Base-by-base conservation (phyloP, 768 basidiomycete species). In the Tephrocybe rancida region DNA sequence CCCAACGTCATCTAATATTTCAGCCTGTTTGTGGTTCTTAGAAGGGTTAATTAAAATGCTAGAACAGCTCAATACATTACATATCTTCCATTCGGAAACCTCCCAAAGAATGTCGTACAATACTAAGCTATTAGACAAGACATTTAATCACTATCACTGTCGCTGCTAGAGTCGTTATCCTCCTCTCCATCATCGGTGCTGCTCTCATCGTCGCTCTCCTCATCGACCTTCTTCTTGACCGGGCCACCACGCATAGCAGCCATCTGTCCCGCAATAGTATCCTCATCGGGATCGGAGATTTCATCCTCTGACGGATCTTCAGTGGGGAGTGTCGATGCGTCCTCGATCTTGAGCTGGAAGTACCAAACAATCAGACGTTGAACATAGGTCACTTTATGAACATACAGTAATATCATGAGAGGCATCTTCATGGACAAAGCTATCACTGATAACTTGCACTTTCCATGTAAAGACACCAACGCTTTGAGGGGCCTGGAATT, bases 271-370 rank as follows among this genome's bases (percentile, higher is more conserved):
- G 95, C 97, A 47, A 98, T 74, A 22, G 89, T 83, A 69, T 98
- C 97, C 70, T 98, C 97, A 26, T 98, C 97, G 0, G 97, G 97
- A 44, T 98, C 97, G 0, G 95, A 97, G 58, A 98, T 99, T 54
- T 97, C 95, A 64, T 98, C 95, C 30, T 96, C 95, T 19, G 73
- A 74, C 25, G 72, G 67, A 35, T 87, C 87, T 5, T 86, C 85
- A 0, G 73, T 73, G 10, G 67, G 74, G 16, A 87, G 72, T 1
- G 75, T 76, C 9, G 86, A 78, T 3, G 82, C 73, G 37, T 92
- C 87, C 48, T 95, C 91, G 29, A 97, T 88, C 66, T 88, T 88
- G 56, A 97, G 84, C 92, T 95, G 32, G 8, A 58, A 32, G 19
- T 47, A 19, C 55, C 47, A 39, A 44, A 25, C 30, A 13, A 54